Evolutionary conservation across 768 basidiomycete species (phyloP).

Genomic region (Hypholoma fasciculare): DNA sequence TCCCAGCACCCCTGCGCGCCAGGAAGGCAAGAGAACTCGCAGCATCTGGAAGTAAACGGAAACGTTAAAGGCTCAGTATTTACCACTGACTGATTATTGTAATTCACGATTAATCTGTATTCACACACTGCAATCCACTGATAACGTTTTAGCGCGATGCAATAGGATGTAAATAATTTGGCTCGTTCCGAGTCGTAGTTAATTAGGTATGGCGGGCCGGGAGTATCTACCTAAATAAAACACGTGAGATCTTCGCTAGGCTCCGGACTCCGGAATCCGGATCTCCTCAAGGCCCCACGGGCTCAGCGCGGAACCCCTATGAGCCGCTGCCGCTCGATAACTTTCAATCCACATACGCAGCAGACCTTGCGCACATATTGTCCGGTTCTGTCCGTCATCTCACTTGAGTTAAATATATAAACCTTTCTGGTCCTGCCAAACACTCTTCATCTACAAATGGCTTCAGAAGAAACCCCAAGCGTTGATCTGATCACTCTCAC

Average conservation of each 20-base stretch:
- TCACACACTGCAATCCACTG: not conserved
- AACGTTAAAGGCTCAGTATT: constrained; percentile 44
- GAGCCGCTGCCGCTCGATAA: not conserved
- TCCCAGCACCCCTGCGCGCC: constrained; percentile 70
- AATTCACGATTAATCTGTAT: not conserved
- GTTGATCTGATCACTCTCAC: constrained; percentile 94
- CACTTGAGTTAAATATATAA: constrained; percentile 10
- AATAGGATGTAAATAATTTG: no score
- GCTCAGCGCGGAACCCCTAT: constrained; percentile 1
- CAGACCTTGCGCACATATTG: constrained; percentile 1
- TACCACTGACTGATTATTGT: not conserved
- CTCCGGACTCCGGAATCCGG: constrained; percentile 28
- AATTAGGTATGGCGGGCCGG: no score
- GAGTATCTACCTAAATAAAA: no score
- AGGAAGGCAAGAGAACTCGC: constrained; percentile 61
- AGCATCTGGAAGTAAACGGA: constrained; percentile 59
- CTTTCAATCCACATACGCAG: not conserved
- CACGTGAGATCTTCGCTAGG: no score
- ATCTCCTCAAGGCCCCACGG: constrained; percentile 21
- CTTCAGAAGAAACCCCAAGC: constrained; percentile 68
- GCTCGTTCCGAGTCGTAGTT: no score
- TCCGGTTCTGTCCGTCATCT: constrained; percentile 26
- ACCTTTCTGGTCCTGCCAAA: constrained; percentile 16
- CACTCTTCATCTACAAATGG: constrained; percentile 31
- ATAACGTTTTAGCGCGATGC: not conserved